Conservation (phyloP, 306 rosid species). For the Medicago truncatula region DNA sequence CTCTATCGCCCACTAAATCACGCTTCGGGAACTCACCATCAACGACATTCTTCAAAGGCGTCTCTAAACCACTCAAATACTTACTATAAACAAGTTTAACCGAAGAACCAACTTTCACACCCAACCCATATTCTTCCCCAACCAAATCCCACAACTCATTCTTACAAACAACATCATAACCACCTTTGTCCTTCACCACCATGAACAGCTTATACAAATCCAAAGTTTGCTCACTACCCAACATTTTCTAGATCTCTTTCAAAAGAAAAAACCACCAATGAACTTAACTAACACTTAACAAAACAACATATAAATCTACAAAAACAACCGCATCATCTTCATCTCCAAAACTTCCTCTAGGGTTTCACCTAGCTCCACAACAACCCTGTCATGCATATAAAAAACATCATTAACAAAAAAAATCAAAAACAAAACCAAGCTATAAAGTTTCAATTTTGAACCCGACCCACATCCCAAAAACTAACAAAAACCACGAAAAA, state of each 20-base stretch:
- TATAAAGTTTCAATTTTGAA: constrained; percentile 12
- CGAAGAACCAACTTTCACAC: constrained; percentile 40
- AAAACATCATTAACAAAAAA: constrained; percentile 33
- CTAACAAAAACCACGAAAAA: background rate
- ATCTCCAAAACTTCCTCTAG: constrained; percentile 37
- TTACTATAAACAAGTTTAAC: constrained; percentile 65
- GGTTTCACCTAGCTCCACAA: constrained; percentile 42
- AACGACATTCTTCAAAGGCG: constrained; percentile 51
- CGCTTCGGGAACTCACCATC: constrained; percentile 53
- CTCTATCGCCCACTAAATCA: constrained; percentile 51
- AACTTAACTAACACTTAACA: constrained; percentile 39
- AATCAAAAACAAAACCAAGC: constrained; percentile 2
- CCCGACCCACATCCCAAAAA: background rate
- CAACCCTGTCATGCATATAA: constrained; percentile 56
- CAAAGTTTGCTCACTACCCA: constrained; percentile 56
- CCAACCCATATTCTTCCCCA: constrained; percentile 47
- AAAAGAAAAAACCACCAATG: constrained; percentile 22
- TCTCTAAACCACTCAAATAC: constrained; percentile 65
- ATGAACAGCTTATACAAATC: constrained; percentile 75
- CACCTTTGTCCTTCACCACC: constrained; percentile 81
- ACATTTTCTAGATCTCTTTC: constrained; percentile 46
- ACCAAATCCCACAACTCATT: constrained; percentile 50
- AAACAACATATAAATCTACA: constrained; percentile 48
- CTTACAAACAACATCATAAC: constrained; percentile 54
- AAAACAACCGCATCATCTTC: constrained; percentile 30